Conservation (phyloP, 768 basidiomycete species). For the Serpula lacrymans region DNA sequence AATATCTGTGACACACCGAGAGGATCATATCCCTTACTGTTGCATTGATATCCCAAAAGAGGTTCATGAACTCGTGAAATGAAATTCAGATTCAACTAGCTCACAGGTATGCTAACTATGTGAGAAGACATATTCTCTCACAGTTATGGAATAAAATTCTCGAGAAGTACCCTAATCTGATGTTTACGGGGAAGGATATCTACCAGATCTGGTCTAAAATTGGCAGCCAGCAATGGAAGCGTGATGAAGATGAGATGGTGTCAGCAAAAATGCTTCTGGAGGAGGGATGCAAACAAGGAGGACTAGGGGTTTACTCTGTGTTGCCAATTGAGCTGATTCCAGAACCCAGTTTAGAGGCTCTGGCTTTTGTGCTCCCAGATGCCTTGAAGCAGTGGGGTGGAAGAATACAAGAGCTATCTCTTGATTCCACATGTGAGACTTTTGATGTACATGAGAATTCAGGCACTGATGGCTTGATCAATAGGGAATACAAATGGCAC, state of each 20-base stretch:
- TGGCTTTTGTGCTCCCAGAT: conserved; percentile 26
- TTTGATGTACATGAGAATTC: background rate
- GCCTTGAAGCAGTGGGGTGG: conserved; percentile 18
- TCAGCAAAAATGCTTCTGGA: conserved; percentile 23
- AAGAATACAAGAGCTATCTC: conserved; percentile 20
- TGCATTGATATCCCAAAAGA: conserved; percentile 16
- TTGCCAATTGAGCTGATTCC: conserved; percentile 2
- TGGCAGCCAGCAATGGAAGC: conserved; percentile 18
- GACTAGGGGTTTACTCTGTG: conserved; percentile 1
- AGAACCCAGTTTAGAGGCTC: conserved; percentile 10
- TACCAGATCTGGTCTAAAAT: conserved; percentile 19
- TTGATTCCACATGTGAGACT: conserved; percentile 31
- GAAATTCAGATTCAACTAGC: conserved; percentile 3
- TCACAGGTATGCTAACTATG: conserved; percentile 11
- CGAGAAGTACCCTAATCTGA: conserved; percentile 8
- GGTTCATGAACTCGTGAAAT: conserved; percentile 7
- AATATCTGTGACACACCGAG: conserved; percentile 14
- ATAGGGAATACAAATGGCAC: conserved; percentile 32
- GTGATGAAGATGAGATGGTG: conserved; percentile 22
- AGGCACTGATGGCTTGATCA: background rate
- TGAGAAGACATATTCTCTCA: background rate
- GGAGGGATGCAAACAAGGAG: background rate
- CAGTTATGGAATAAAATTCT: conserved; percentile 20
- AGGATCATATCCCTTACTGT: conserved; percentile 22
- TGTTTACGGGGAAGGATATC: conserved; percentile 13